Percentiles rank a stretch among this genome's conserved stretches.
Evolutionary conservation across 2,329 filamentous ascomycete genomes (phyloP).

Genomic region (Verticillium nubilum): DNA sequence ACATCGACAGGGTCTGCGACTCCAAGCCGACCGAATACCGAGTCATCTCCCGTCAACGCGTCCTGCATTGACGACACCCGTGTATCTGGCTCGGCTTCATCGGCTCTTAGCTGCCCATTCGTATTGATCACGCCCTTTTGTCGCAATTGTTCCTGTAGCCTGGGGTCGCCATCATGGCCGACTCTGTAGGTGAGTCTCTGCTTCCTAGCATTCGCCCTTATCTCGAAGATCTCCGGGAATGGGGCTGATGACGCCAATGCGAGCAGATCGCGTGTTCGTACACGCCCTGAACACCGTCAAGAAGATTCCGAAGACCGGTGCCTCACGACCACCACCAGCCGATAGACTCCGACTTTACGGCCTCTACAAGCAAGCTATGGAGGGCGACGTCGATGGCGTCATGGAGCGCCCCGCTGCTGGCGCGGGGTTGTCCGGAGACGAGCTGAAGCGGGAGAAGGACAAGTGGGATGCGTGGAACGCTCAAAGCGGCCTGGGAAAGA

Average conservation of each 20-base stretch:
- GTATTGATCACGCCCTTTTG: neutral
- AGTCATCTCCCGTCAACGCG: neutral
- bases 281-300: conserved; percentile 99
- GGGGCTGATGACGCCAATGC: neutral
- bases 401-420: conserved; percentile 71
- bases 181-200: conserved; percentile 29
- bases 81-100: neutral
- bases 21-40: neutral
- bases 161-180: conserved; percentile 24
- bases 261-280: conserved; percentile 89
- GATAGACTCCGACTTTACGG: conserved; percentile 93
- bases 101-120: neutral
- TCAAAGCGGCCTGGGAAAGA: conserved; percentile 76
- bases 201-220: neutral
- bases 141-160: neutral
- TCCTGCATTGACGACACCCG: neutral
- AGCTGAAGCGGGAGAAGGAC: conserved; percentile 53
- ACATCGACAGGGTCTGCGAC: neutral
- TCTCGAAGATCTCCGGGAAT: neutral
- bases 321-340: conserved; percentile 75
- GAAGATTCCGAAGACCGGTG: conserved; percentile 91
- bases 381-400: conserved; percentile 91
- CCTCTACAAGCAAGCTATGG: conserved; percentile 98
- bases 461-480: conserved; percentile 96
- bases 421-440: conserved; percentile 42